Evolutionary conservation across 805 yeast genomes (phyloP).

Genomic region (Peterozyma toletana): DNA sequence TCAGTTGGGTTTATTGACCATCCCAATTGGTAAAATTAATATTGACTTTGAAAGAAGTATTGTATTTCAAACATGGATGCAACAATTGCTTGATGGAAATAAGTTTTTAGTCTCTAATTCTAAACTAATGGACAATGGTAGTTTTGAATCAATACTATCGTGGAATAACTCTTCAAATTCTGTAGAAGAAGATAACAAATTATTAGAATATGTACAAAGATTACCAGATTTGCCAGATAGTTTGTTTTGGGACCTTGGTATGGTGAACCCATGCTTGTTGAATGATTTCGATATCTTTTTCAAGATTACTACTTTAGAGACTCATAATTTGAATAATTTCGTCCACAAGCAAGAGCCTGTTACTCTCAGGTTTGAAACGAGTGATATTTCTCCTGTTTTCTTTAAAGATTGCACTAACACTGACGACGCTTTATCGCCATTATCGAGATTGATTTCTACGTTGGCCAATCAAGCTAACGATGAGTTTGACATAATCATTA

Average conservation of each 20-base stretch:
- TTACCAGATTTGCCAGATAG: background rate
- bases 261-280: background rate
- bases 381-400: background rate
- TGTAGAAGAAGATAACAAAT: background rate
- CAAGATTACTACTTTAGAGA: background rate
- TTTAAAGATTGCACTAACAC: background rate
- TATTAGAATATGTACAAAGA: background rate
- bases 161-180: background rate
- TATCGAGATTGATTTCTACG: background rate
- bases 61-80: background rate
- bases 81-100: background rate
- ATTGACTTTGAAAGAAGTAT: background rate
- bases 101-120: background rate
- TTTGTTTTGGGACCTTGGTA: background rate
- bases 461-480: background rate
- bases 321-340: background rate
- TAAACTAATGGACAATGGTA: background rate
- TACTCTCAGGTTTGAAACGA: background rate
- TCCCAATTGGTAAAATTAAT: background rate
- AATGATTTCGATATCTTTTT: background rate
- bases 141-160: background rate
- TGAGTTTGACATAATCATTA: background rate
- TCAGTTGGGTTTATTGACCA: background rate
- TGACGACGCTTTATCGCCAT: background rate
- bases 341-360: background rate